Conservation (phyloP, 768 basidiomycete genomes). For the Tephrocybe sp. region DNA sequence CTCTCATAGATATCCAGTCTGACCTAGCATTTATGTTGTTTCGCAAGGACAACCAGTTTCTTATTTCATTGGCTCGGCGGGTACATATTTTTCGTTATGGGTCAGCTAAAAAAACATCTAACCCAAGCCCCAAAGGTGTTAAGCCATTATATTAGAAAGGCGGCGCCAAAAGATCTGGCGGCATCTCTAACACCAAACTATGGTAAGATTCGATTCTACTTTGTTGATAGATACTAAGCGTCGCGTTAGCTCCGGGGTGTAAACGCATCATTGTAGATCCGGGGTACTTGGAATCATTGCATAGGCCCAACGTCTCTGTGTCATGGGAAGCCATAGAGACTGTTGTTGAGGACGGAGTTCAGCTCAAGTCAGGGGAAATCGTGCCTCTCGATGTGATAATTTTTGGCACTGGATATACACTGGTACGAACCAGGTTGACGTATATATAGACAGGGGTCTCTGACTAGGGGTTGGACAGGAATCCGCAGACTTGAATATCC, state of each 20-base stretch:
- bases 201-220: constrained; percentile 30
- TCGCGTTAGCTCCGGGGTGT: constrained; percentile 46
- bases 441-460: not conserved
- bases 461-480: constrained; percentile 27
- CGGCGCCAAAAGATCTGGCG: constrained; percentile 47
- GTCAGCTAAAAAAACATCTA: not conserved
- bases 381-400: constrained; percentile 56
- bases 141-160: constrained; percentile 42
- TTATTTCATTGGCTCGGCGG: constrained; percentile 30
- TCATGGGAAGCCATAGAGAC: constrained; percentile 47
- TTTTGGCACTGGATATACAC: constrained; percentile 52
- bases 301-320: constrained; percentile 51
- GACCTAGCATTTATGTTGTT: constrained; percentile 38
- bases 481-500: constrained; percentile 32
- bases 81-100: constrained; percentile 19
- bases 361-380: constrained; percentile 45
- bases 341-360: constrained; percentile 48
- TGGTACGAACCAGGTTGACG: constrained; percentile 21
- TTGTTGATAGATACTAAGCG: not conserved
- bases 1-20: constrained; percentile 23
- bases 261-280: constrained; percentile 64
- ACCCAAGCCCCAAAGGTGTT: constrained; percentile 30
- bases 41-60: constrained; percentile 34
- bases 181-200: constrained; percentile 49
- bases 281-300: constrained; percentile 51